phyloP scores from a whole-genome alignment of 441 rosid genomes.

The Populus hybrid region DNA sequence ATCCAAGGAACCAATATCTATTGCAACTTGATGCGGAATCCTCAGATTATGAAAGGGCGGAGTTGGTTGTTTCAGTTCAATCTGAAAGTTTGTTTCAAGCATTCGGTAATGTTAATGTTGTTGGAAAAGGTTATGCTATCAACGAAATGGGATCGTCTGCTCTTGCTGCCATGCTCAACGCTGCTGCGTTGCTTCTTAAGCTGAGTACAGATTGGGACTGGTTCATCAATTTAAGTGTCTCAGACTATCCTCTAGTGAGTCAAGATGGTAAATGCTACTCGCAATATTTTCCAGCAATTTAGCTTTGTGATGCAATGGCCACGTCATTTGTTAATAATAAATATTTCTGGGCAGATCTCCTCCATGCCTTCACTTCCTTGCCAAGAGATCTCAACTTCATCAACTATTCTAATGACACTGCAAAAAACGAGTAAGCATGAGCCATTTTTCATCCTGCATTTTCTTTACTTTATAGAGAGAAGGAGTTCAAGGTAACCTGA shows the following conservation, averaged over 20 bases:
- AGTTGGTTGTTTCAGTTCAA: conserved; percentile 22
- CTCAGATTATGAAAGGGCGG: conserved; percentile 29
- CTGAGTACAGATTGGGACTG: conserved; percentile 25
- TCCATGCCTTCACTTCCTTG: conserved; percentile 39
- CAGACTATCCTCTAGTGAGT: conserved; percentile 44
- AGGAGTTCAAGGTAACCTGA: neutral
- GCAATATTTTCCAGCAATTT: neutral
- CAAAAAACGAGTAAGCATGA: conserved; percentile 38
- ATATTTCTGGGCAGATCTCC: conserved; percentile 35
- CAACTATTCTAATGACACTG: conserved; percentile 22
- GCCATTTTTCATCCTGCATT: neutral
- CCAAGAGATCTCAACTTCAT: conserved; percentile 50
- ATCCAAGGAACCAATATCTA: conserved; percentile 57
- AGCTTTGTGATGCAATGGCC: neutral
- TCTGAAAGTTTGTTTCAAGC: conserved; percentile 28
- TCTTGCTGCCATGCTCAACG: conserved; percentile 47
- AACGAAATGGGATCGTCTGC: conserved; percentile 45
- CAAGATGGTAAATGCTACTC: conserved; percentile 42
- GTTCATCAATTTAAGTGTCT: conserved; percentile 23
- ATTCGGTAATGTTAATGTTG: conserved; percentile 48
- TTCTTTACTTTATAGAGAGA: neutral
- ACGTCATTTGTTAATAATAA: neutral
- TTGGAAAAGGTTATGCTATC: conserved; percentile 39
- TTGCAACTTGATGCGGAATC: conserved; percentile 45
- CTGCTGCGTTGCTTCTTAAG: conserved; percentile 52